A percentile compares a stretch with the other conserved stretches of the same genome.
Conservation (phyloP, 179 eudicot genomes). For the Beta macrorhiza region DNA sequence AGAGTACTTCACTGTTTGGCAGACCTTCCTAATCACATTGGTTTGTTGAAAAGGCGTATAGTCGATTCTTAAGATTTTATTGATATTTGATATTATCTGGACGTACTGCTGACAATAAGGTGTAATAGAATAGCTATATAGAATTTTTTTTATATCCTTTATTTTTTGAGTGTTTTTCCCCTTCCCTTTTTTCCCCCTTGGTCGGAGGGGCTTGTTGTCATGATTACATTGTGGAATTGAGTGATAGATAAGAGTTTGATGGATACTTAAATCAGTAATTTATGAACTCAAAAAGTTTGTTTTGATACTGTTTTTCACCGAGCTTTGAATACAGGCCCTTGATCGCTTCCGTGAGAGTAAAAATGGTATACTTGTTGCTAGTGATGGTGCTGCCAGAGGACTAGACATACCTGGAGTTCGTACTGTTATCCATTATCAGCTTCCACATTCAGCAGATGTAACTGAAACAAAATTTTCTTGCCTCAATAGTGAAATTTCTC, state of each 20-base stretch:
- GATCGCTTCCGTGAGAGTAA: constrained; percentile 84
- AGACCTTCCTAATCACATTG: not conserved
- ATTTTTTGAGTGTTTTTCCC: not conserved
- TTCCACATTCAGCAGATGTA: constrained; percentile 95
- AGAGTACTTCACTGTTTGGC: too few species aligned
- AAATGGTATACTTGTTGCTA: constrained; percentile 77
- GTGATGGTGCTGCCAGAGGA: constrained; percentile 96
- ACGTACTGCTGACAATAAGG: not conserved
- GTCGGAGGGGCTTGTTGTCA: not conserved
- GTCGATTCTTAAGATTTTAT: not conserved
- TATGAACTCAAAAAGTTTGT: not conserved
- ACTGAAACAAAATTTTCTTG: constrained; percentile 8
- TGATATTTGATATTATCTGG: not conserved
- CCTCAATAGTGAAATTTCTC: not conserved
- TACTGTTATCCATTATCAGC: constrained; percentile 93
- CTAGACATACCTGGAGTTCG: constrained; percentile 92
- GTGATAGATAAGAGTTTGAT: not conserved
- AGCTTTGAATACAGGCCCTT: constrained; percentile 59
- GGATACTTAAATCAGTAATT: not conserved
- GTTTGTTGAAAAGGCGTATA: not conserved
- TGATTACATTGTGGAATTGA: not conserved
- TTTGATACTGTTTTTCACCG: not conserved
- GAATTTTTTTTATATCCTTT: not conserved
- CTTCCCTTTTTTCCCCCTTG: not conserved
- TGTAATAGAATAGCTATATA: not conserved